Percentiles rank a stretch among this genome's conserved stretches.
Evolutionary conservation across 352 stramenopile species (phyloP).

Genomic region (Plasmopara viticola): DNA sequence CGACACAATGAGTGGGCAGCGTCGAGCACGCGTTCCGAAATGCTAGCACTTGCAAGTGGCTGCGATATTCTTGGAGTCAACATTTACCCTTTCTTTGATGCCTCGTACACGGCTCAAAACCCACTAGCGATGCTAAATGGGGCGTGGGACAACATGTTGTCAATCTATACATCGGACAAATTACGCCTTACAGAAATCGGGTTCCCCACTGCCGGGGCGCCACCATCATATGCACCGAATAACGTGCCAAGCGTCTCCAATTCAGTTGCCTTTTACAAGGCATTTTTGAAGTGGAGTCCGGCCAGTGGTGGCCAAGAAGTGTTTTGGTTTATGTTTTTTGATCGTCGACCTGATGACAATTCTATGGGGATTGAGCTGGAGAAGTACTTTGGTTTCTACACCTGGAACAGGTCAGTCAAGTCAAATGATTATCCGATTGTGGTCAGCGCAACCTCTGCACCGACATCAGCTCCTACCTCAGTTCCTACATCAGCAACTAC

Average conservation of each 20-base stretch:
- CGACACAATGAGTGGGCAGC: constrained; percentile 57
- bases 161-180: constrained; percentile 40
- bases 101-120: constrained; percentile 37
- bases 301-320: constrained; percentile 31
- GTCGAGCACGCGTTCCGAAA: constrained; percentile 18
- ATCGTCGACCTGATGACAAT: constrained; percentile 43
- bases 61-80: constrained; percentile 79
- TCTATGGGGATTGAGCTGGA: constrained; percentile 49
- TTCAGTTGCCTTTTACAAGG: constrained; percentile 52
- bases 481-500: constrained; percentile 1
- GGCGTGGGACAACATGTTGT: constrained; percentile 51
- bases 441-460: constrained; percentile 9
- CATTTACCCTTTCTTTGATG: constrained; percentile 75
- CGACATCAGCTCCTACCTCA: constrained; percentile 2
- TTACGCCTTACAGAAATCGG: constrained; percentile 63
- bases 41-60: constrained; percentile 37
- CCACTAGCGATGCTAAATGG: constrained; percentile 47
- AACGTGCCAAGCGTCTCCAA: constrained; percentile 50
- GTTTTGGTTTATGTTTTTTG: constrained; percentile 84
- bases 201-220: constrained; percentile 40
- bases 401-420: constrained; percentile 33
- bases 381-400: constrained; percentile 74
- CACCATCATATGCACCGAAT: constrained; percentile 26
- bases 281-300: constrained; percentile 56
- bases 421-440: constrained; percentile 31